phyloP scores from a whole-genome alignment of 805 yeast genomes.

The Danielozyma ontarioensis region DNA sequence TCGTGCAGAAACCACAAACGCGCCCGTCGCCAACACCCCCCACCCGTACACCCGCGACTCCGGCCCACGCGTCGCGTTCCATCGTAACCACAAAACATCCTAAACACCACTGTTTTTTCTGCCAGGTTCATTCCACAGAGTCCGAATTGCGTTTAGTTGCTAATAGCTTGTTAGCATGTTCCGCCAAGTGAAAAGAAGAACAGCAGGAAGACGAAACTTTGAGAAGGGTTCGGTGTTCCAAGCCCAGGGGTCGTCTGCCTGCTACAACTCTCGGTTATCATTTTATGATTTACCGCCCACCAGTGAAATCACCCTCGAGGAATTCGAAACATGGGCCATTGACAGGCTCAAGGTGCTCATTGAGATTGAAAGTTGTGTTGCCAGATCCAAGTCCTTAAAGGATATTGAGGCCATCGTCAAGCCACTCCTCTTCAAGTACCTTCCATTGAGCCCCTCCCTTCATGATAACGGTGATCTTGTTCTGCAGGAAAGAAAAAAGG shows the following conservation, averaged over 20 bases:
- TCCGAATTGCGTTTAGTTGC: too few species aligned
- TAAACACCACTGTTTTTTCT: neutral
- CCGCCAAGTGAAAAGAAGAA: conserved; percentile 68
- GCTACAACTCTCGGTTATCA: conserved; percentile 60
- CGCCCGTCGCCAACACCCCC: neutral
- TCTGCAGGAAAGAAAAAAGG: conserved; percentile 69
- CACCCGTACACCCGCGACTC: neutral
- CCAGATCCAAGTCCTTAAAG: conserved; percentile 55
- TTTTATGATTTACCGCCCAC: conserved; percentile 75
- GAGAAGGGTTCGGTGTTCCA: conserved; percentile 28
- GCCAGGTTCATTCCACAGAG: neutral
- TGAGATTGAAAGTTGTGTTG: conserved; percentile 73
- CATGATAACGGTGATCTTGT: conserved; percentile 30
- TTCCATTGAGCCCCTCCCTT: conserved; percentile 55
- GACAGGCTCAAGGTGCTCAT: conserved; percentile 79
- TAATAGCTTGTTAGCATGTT: conserved; percentile 41
- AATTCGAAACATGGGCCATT: conserved; percentile 94
- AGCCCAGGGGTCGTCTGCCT: conserved; percentile 19
- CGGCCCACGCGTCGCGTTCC: conserved; percentile 1
- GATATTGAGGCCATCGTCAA: conserved; percentile 64
- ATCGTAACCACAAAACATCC: too few species aligned
- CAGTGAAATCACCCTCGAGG: conserved; percentile 83
- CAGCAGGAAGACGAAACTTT: conserved; percentile 68
- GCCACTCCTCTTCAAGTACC: conserved; percentile 56
- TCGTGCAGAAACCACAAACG: neutral